Evolutionary conservation across 2,329 filamentous ascomycete genomes (phyloP), one percentile per base, ranked within the genome.

Genomic region (Lecanoromycetidae sp.): DNA sequence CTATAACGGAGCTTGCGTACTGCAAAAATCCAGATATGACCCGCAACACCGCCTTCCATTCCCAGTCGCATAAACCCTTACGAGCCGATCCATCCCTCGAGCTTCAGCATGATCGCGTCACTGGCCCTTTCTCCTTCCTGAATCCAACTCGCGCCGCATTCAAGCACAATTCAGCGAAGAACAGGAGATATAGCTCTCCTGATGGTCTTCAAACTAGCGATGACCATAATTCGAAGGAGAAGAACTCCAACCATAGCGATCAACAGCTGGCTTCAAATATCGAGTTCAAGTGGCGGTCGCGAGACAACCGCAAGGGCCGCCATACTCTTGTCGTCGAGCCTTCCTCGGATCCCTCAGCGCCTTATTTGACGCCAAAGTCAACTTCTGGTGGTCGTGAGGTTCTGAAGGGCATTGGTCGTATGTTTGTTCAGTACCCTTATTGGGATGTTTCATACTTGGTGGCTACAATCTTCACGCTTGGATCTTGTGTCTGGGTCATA

Each of bases 381-480:
- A 66, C 54, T 52, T 65, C 46, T 42, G 61, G 50, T 27, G 29
- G 57, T 55, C 43, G 38, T 41, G 40, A 37, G 49, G 59, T 42
- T 35, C 32, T 48, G 26, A 30, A 52, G 58, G 7, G 50, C 55
- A 63, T 77, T 29, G 52, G 59, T 43, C 64, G 66, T 15, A 77
- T 76, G 71, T 58, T 68, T 46, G 73, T 66, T 5, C 60, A 58
- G 38, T 76, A 63, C 44, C 75, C 75, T 0, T 60, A 73, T 41
- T 78, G 72, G 71, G 74, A 79, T 51, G 62, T 79, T 9, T 76
- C 72, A 0, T 78, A 70, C 53, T 64, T 74, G 4, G 71, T 77
- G 6, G 74, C 74, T 2, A 57, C 65, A 4, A 61, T 71, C 6
- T 79, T 78, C 60, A 76, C 74, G 0, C 49, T 70, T 3, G 75